Conservation (phyloP, 2,329 filamentous ascomycete species). For the Talaromyces sp. region DNA sequence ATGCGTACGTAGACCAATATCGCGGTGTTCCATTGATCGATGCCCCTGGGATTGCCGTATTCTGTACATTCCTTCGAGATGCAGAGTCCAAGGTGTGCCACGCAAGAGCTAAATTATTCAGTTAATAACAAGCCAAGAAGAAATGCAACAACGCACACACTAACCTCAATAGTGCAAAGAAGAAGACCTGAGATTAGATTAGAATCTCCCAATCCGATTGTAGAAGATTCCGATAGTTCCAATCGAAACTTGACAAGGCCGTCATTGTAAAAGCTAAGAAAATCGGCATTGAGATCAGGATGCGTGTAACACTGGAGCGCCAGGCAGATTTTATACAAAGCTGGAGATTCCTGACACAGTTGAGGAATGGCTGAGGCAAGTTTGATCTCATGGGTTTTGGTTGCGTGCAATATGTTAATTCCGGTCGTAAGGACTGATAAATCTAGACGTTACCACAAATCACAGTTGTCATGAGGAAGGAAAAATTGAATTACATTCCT, state of each 20-base stretch:
- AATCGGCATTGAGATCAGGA: constrained; percentile 10
- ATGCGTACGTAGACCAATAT: constrained; percentile 22
- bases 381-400: constrained; percentile 24
- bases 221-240: constrained; percentile 21
- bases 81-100: constrained; percentile 31
- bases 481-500: neutral
- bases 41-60: constrained; percentile 23
- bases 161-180: constrained; percentile 32
- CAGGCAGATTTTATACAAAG: constrained; percentile 30
- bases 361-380: constrained; percentile 1
- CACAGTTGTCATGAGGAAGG: neutral
- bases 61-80: constrained; percentile 29
- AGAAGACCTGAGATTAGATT: constrained; percentile 31
- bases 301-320: constrained; percentile 25
- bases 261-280: constrained; percentile 30
- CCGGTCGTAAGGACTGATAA: constrained; percentile 15
- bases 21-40: neutral
- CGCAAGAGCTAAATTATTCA: constrained; percentile 21
- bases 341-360: constrained; percentile 22
- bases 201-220: constrained; percentile 24
- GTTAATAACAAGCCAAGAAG: neutral
- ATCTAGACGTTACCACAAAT: neutral
- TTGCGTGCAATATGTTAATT: constrained; percentile 30
- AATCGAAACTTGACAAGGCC: constrained; percentile 28
- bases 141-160: neutral